A percentile compares a stretch with the other conserved stretches of the same genome.
Evolutionary conservation across 2,329 filamentous ascomycete genomes (phyloP).

Genomic region (Claviceps capensis): DNA sequence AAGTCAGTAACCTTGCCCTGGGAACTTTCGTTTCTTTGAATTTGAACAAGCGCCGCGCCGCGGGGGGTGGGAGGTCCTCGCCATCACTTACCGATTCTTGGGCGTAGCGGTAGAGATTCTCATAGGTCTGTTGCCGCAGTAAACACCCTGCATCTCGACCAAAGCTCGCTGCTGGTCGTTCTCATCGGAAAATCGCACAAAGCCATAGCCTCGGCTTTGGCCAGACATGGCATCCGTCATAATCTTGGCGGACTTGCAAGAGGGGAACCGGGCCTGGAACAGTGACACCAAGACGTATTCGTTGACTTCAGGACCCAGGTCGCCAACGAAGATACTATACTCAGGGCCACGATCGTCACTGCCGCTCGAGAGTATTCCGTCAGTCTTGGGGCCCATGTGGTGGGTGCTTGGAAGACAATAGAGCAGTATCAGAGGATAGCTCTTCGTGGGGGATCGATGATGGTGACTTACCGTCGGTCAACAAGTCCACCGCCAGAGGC

Average conservation of each 20-base stretch:
- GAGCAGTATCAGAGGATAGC: background rate
- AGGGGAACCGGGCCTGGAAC: slow-evolving; percentile 91
- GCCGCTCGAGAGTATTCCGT: background rate
- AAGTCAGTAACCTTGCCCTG: slow-evolving; percentile 2
- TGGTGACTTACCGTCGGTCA: slow-evolving; percentile 60
- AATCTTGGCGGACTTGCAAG: slow-evolving; percentile 98
- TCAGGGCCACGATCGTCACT: slow-evolving; percentile 94
- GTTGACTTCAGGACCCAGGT: slow-evolving; percentile 95
- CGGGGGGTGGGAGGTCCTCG: background rate
- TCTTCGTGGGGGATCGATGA: background rate
- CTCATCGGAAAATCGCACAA: slow-evolving; percentile 94
- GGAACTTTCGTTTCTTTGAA: too few relatives aligned
- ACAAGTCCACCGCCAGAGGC: slow-evolving; percentile 90
- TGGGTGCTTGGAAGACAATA: background rate
- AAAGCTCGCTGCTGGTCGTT: slow-evolving; percentile 91
- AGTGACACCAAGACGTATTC: slow-evolving; percentile 95
- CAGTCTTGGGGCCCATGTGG: background rate
- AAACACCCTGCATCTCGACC: slow-evolving; percentile 97
- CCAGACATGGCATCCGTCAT: slow-evolving; percentile 98
- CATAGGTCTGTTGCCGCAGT: slow-evolving; percentile 98
- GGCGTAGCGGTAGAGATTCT: slow-evolving; percentile 94
- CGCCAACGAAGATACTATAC: slow-evolving; percentile 94
- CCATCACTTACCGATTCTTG: slow-evolving; percentile 57
- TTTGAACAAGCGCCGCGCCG: too few relatives aligned
- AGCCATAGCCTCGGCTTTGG: slow-evolving; percentile 94